Conservation (phyloP, 1,284 basidiomycete species). For the Ceratobasidium sp. region DNA sequence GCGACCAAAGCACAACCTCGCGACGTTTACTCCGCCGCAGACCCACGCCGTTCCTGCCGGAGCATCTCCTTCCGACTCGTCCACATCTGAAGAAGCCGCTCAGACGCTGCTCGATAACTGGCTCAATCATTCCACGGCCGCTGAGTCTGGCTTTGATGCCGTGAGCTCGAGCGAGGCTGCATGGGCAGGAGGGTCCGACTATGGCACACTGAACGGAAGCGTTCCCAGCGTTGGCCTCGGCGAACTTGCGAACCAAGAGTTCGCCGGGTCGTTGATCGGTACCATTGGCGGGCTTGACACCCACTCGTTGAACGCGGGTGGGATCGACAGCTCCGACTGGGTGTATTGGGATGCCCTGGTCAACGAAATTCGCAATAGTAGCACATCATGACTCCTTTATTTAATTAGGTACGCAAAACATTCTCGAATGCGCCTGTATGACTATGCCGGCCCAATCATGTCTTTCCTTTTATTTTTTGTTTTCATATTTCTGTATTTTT, state of each 20-base stretch:
- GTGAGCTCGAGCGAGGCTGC: constrained; percentile 33
- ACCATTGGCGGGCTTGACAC: constrained; percentile 35
- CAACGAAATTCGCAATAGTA: constrained; percentile 44
- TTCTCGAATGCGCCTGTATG: constrained; percentile 17
- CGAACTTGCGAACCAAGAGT: constrained; percentile 39
- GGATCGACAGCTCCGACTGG: constrained; percentile 75
- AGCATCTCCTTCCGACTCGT: constrained; percentile 23
- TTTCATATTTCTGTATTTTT: constrained; percentile 39
- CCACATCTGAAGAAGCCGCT: constrained; percentile 65
- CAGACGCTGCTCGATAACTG: constrained; percentile 82
- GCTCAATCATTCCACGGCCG: constrained; percentile 61
- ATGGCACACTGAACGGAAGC: constrained; percentile 34
- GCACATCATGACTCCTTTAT: constrained; percentile 35
- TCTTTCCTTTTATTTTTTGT: constrained; percentile 21
- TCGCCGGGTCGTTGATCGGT: constrained; percentile 34
- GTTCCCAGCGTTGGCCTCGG: constrained; percentile 18
- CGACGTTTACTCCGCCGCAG: constrained; percentile 39
- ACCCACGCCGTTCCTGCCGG: constrained; percentile 29
- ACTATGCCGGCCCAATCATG: constrained; percentile 7
- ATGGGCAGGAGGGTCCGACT: constrained; percentile 42
- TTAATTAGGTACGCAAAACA: constrained; percentile 40
- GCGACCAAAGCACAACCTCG: constrained; percentile 20
- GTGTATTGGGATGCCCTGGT: constrained; percentile 84
- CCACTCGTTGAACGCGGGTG: constrained; percentile 52
- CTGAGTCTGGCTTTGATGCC: constrained; percentile 36